phyloP scores from a whole-genome alignment of 441 rosid species.

The Erodium texanum region DNA sequence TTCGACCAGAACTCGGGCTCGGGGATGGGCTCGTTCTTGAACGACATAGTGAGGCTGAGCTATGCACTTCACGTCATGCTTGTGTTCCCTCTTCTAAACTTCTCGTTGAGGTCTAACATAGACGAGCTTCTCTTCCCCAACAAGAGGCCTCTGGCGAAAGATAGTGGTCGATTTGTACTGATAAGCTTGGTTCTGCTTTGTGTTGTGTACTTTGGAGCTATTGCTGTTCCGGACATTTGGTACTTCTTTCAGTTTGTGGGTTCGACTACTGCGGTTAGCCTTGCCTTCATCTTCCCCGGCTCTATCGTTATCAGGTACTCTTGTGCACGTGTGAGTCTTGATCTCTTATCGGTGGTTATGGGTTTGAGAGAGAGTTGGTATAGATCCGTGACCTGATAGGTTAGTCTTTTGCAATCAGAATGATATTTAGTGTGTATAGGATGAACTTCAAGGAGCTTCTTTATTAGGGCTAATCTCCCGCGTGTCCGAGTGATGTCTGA shows the following conservation, averaged over 20 bases:
- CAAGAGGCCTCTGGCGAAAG: conserved; percentile 29
- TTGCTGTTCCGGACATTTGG: conserved; percentile 71
- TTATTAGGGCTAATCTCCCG: too few relatives aligned
- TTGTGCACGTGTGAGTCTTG: too few relatives aligned
- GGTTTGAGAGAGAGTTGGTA: too few relatives aligned
- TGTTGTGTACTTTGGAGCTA: conserved; percentile 45
- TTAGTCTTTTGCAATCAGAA: too few relatives aligned
- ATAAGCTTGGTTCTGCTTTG: conserved; percentile 40
- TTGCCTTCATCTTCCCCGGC: conserved; percentile 78
- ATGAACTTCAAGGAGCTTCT: too few relatives aligned
- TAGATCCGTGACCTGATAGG: too few relatives aligned
- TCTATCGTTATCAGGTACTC: conserved; percentile 36
- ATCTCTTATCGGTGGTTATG: too few relatives aligned
- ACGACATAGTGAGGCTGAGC: conserved; percentile 56
- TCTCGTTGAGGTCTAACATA: conserved; percentile 55
- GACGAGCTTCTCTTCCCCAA: conserved; percentile 57
- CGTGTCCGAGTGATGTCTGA: too few relatives aligned
- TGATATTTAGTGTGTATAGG: too few relatives aligned
- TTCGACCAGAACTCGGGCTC: conserved; percentile 51
- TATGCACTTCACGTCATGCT: conserved; percentile 73
- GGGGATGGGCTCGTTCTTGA: conserved; percentile 41
- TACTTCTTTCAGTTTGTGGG: conserved; percentile 73
- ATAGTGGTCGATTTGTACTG: conserved; percentile 46
- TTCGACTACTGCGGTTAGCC: conserved; percentile 64
- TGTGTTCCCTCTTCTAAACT: conserved; percentile 75